Evolutionary conservation across 495 filamentous ascomycete genomes (phyloP).

Genomic region (Thermochaetoides thermophila): DNA sequence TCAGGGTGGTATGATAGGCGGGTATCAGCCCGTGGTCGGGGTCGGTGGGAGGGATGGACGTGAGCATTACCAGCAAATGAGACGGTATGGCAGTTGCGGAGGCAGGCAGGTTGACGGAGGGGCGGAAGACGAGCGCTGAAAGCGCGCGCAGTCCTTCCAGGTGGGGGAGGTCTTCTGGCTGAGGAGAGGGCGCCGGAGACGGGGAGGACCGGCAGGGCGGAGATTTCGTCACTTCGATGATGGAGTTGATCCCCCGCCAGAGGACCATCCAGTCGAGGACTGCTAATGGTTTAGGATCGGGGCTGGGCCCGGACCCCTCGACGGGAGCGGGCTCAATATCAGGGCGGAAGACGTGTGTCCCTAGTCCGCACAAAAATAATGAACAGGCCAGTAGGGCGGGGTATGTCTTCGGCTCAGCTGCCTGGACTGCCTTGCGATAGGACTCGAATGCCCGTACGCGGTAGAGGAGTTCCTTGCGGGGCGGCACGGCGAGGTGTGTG

Average conservation of each 20-base stretch:
- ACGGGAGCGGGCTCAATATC: too few species aligned
- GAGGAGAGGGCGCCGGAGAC: too few species aligned
- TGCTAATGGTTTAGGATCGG: slow-evolving; percentile 21
- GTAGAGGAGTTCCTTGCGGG: slow-evolving; percentile 18
- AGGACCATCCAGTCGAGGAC: slow-evolving; percentile 32
- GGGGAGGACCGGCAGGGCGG: too few species aligned
- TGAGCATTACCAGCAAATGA: slow-evolving; percentile 30
- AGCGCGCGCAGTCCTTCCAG: too few species aligned
- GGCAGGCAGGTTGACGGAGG: slow-evolving; percentile 22
- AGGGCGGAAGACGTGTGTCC: slow-evolving; percentile 28
- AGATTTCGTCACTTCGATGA: slow-evolving; percentile 20
- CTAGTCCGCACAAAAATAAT: slow-evolving; percentile 26
- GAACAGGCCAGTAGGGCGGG: slow-evolving; percentile 28
- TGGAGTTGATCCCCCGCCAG: slow-evolving; percentile 31
- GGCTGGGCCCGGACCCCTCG: too few species aligned
- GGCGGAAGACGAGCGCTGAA: slow-evolving; percentile 23
- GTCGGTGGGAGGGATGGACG: slow-evolving; percentile 19
- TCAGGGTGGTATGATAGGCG: slow-evolving; percentile 23
- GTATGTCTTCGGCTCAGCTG: slow-evolving; percentile 21
- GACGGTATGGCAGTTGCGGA: slow-evolving; percentile 21
- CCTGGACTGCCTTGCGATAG: slow-evolving; percentile 30
- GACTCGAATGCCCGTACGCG: slow-evolving; percentile 26
- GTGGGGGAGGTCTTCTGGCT: too few species aligned
- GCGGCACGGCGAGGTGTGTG: slow-evolving; percentile 5
- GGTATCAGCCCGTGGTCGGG: slow-evolving; percentile 15